These are phyloP conservation scores for Lipomyces kockii DNA, from an alignment of 805 yeast genomes.

Conservation along the genomic window DNA sequence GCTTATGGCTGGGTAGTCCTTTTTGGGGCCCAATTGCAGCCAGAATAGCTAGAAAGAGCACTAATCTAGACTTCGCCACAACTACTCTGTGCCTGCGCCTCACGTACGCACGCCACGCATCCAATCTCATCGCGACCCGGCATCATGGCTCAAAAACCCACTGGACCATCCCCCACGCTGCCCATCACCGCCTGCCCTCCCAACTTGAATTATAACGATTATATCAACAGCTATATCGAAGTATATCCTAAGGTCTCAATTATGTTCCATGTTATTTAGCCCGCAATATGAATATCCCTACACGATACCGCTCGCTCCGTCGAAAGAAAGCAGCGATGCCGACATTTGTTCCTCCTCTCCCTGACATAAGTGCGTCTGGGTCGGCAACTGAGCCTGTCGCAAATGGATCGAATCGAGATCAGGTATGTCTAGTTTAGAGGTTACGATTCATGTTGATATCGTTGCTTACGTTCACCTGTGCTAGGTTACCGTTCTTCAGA, in stretches of 20 bases:
- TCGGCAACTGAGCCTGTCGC: not conserved
- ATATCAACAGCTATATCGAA: not conserved
- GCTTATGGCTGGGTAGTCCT: too few relatives aligned
- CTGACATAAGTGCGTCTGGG: not conserved
- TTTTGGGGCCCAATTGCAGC: too few relatives aligned
- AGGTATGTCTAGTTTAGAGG: not conserved
- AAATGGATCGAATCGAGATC: not conserved
- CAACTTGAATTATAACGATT: not conserved
- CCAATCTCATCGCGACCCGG: not conserved
- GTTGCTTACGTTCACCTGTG: not conserved
- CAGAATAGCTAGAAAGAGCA: too few relatives aligned
- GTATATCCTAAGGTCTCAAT: not conserved
- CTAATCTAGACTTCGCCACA: too few relatives aligned
- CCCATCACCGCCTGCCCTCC: not conserved
- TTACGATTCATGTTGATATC: not conserved
- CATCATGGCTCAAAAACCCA: not conserved
- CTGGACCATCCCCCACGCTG: not conserved
- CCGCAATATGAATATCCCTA: slow-evolving; percentile 22
- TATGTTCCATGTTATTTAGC: not conserved
- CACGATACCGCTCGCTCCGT: slow-evolving; percentile 30
- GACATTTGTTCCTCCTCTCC: not conserved
- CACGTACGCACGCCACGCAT: too few relatives aligned
- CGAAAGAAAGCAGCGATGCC: slow-evolving; percentile 6
- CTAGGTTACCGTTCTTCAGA: not conserved
- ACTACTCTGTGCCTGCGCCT: too few relatives aligned